A percentile compares a stretch with the other conserved stretches of the same genome.
These are phyloP conservation scores for Beauveria rudraprayagi DNA, from an alignment of 2,329 filamentous ascomycete genomes.

Conservation along the genomic window DNA sequence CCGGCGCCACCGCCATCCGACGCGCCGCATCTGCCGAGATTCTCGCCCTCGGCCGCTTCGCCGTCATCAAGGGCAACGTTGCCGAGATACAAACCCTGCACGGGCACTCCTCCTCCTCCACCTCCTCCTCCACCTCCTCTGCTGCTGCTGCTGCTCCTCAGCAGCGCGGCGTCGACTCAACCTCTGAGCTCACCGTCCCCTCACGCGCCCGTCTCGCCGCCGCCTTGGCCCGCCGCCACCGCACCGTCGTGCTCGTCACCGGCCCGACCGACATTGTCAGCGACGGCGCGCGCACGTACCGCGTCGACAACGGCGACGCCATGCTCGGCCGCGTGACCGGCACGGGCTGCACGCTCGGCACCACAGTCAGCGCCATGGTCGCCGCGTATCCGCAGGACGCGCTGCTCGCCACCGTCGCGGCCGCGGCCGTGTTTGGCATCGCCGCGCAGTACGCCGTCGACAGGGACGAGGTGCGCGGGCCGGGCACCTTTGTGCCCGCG, in stretches of 20 bases:
- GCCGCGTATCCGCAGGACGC: constrained; percentile 55
- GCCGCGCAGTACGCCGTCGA: constrained; percentile 63
- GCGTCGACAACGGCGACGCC: constrained; percentile 69
- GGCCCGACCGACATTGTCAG: constrained; percentile 69
- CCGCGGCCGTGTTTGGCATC: constrained; percentile 66
- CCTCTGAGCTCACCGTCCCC: constrained; percentile 44
- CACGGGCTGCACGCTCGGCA: constrained; percentile 79
- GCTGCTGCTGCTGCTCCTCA: constrained; percentile 49
- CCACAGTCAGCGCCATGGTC: constrained; percentile 67
- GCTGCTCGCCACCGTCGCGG: constrained; percentile 66
- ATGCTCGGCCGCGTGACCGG: constrained; percentile 65
- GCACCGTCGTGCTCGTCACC: constrained; percentile 73
- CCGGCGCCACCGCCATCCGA: constrained; percentile 71
- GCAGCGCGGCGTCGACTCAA: constrained; percentile 81
- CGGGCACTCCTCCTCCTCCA: no score
- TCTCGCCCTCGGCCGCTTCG: constrained; percentile 66
- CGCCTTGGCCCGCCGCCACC: constrained; percentile 57
- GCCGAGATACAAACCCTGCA: constrained; percentile 69
- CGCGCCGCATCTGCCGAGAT: constrained; percentile 63
- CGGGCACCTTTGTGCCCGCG: constrained; percentile 77
- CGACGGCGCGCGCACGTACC: constrained; percentile 60
- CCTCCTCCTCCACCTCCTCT: constrained; percentile 28
- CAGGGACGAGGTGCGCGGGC: constrained; percentile 59
- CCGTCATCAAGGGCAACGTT: constrained; percentile 91
- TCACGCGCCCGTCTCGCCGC: constrained; percentile 54